A percentile compares a stretch with the other conserved stretches of the same genome.
phyloP scores from a whole-genome alignment of 2,329 filamentous ascomycete genomes.

The Ceratocystiopsis sp. region DNA sequence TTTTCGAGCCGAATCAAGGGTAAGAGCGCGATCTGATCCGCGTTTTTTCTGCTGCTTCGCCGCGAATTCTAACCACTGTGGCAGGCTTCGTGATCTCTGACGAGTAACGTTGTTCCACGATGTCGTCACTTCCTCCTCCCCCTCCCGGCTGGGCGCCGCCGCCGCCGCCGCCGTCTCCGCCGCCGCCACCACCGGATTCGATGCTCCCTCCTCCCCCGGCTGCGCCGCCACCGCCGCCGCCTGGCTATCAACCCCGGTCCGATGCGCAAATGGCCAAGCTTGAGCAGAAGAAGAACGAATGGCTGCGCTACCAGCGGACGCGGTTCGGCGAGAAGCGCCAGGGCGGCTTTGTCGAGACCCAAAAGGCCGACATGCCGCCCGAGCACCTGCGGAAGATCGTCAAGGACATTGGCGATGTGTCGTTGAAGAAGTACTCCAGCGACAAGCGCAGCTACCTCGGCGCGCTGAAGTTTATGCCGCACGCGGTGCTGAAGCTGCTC shows the following conservation, averaged over 20 bases:
- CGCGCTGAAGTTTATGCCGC: conserved; percentile 97
- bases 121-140: conserved; percentile 22
- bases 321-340: conserved; percentile 95
- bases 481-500: conserved; percentile 87
- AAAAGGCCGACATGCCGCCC: conserved; percentile 96
- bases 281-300: conserved; percentile 97
- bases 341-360: conserved; percentile 89
- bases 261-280: conserved; percentile 87
- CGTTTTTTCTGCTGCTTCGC: too few relatives aligned
- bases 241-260: conserved; percentile 63
- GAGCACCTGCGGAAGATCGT: conserved; percentile 98
- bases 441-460: conserved; percentile 97
- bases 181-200: conserved; percentile 30
- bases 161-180: conserved; percentile 34
- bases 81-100: too few relatives aligned
- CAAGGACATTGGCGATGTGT: conserved; percentile 95
- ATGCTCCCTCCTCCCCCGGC: conserved; percentile 37
- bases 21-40: too few relatives aligned
- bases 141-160: conserved; percentile 39
- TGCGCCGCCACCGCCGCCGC: conserved; percentile 57
- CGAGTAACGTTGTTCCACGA: background rate
- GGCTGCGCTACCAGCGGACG: conserved; percentile 79
- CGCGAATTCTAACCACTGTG: too few relatives aligned
- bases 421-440: conserved; percentile 96
- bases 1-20: too few relatives aligned